Evolutionary conservation across 1,139 yeast genomes (phyloP), one percentile per base, ranked within the genome.

Genomic region (Arxiozyma heterogenica): DNA sequence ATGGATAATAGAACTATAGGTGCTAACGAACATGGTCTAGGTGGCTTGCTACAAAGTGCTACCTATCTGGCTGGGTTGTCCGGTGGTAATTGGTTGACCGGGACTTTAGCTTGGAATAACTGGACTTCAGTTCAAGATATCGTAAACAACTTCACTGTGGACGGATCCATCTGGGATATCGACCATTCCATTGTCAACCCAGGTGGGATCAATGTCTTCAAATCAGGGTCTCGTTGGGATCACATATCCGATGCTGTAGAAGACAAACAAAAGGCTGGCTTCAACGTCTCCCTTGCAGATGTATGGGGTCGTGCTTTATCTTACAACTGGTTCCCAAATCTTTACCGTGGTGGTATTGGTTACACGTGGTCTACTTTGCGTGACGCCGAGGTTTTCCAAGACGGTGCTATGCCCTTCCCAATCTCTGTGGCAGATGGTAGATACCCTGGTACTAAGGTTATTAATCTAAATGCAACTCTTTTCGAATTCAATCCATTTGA

Each of bases 221-320:
- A 76, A 56, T 80, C 87, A 18, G 76, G 75, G 18, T 62, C 71
- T 5, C 82, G 90, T 66, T 74, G 84, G 55, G 74, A 75, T 54
- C 73, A 75, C 51, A 67, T 67, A 44, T 58, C 67, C 22, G 67
- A 64, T 52, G 69, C 63, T 9, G 69, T 66, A 38, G 74, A 78
- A 30, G 82, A 64, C 47, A 90, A 91, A 70, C 71, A 74, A 55
- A 75, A 81, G 45, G 95, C 95, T 0, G 96, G 96, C 1, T 91
- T 78, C 70, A 83, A 84, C 52, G 73, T 83, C 41, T 81, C 91
- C 6, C 63, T 91, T 54, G 89, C 96, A n/a, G 97, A 90, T 72
- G 79, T 86, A 58, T 91, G 97, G 97, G 95, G 94, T n/a, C 76
- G 95, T 65, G 84, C 89, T 1, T 74, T 90, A 53, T 80, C 94